These are phyloP conservation scores for Physcomitrium patens DNA, from an alignment of 225 moss, liverwort and hornwort species.

Conservation along the genomic window DNA sequence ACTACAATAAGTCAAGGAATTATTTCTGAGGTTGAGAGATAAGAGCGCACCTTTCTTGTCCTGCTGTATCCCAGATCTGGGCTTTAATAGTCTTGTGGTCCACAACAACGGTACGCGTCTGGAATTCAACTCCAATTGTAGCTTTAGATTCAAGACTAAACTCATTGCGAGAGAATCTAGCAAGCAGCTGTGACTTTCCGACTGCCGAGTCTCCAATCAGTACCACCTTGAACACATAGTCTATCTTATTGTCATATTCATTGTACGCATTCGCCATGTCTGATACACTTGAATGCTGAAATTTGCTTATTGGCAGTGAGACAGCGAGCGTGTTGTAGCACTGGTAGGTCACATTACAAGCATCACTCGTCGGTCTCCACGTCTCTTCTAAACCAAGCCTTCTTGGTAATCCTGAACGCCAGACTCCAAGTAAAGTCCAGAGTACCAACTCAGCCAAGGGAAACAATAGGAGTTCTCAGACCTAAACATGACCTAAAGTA, in stretches of 20 bases:
- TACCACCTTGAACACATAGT: conserved; percentile 92
- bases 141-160: conserved; percentile 96
- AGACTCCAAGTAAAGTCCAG: conserved; percentile 23
- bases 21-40: background rate
- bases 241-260: conserved; percentile 87
- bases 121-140: conserved; percentile 94
- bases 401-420: conserved; percentile 31
- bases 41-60: conserved; percentile 83
- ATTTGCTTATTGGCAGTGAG: conserved; percentile 18
- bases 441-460: background rate
- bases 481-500: no score
- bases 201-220: conserved; percentile 94
- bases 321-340: conserved; percentile 7
- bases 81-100: conserved; percentile 92
- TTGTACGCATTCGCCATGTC: conserved; percentile 92
- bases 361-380: background rate
- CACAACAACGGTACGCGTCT: conserved; percentile 89
- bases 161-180: conserved; percentile 92
- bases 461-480: no score
- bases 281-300: conserved; percentile 24
- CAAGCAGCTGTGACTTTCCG: conserved; percentile 92
- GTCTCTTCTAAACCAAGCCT: conserved; percentile 19
- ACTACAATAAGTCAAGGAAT: background rate
- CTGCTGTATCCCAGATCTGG: conserved; percentile 99
- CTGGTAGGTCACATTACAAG: conserved; percentile 38